Conservation (phyloP, 805 yeast species). For the Myxozyma melibiosi region DNA sequence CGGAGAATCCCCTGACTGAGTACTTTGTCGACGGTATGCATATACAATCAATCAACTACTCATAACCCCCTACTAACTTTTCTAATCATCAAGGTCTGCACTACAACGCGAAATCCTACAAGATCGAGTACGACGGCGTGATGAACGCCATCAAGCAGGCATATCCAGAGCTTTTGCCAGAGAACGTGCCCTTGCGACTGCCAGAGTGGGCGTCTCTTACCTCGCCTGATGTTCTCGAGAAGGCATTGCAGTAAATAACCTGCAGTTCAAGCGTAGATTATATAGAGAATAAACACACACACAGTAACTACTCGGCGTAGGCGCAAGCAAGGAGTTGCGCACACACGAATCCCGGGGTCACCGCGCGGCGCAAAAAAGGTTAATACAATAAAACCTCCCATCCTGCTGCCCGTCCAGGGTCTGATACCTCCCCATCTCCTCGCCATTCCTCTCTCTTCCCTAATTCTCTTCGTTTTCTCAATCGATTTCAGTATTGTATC, state of each 20-base stretch:
- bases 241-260: background rate
- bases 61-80: background rate
- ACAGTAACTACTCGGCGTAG: too few species aligned
- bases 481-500: too few species aligned
- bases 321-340: too few species aligned
- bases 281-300: background rate
- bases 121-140: conserved; percentile 51
- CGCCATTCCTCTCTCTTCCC: too few species aligned
- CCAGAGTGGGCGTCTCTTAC: conserved; percentile 18
- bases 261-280: too few species aligned
- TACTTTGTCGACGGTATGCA: conserved; percentile 26
- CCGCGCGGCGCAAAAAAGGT: too few species aligned
- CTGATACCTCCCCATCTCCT: too few species aligned
- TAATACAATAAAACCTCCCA: too few species aligned
- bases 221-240: conserved; percentile 13
- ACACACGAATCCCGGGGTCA: too few species aligned
- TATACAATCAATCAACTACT: conserved; percentile 40
- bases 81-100: too few species aligned
- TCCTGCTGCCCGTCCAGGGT: too few species aligned
- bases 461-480: too few species aligned
- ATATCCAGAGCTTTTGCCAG: conserved; percentile 56
- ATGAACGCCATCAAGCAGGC: conserved; percentile 43
- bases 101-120: conserved; percentile 57
- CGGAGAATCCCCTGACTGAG: conserved; percentile 9
- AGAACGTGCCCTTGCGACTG: conserved; percentile 48